Percentiles rank a stretch among this genome's conserved stretches.
These are phyloP conservation scores for Colletotrichum viniferum DNA, from an alignment of 2,329 filamentous ascomycete species.

Conservation along the genomic window DNA sequence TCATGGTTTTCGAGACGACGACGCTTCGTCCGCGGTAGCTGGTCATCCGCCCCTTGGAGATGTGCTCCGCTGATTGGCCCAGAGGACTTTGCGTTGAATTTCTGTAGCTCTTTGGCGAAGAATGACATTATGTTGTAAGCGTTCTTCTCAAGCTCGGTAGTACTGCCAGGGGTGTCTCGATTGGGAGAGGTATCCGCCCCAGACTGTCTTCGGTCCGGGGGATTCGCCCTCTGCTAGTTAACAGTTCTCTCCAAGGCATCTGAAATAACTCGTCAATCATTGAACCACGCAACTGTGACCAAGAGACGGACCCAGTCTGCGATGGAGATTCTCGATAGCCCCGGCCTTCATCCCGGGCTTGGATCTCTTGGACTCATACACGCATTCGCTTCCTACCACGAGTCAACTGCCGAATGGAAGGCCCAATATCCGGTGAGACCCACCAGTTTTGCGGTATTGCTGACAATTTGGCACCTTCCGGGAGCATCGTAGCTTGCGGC, in stretches of 20 bases:
- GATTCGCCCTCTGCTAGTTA: neutral
- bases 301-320: constrained; percentile 30
- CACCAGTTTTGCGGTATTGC: constrained; percentile 16
- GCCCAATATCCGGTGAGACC: neutral
- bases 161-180: neutral
- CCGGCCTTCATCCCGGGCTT: constrained; percentile 43
- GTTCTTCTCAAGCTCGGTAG: neutral
- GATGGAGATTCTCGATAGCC: constrained; percentile 38
- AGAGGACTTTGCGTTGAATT: neutral
- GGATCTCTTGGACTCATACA: constrained; percentile 33
- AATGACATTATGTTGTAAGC: constrained; percentile 11
- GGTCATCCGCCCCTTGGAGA: neutral
- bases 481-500: constrained; percentile 11
- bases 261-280: neutral
- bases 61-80: neutral
- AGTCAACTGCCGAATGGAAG: neutral
- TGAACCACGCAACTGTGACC: too few species aligned
- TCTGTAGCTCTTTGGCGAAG: constrained; percentile 7
- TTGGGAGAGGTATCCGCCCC: neutral
- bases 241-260: constrained; percentile 20
- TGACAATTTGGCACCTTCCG: constrained; percentile 10
- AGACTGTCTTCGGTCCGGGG: neutral
- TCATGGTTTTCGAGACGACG: neutral
- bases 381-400: constrained; percentile 25
- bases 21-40: neutral